phyloP scores from a whole-genome alignment of 2,329 filamentous ascomycete species.

The Monilinia fructicola region DNA sequence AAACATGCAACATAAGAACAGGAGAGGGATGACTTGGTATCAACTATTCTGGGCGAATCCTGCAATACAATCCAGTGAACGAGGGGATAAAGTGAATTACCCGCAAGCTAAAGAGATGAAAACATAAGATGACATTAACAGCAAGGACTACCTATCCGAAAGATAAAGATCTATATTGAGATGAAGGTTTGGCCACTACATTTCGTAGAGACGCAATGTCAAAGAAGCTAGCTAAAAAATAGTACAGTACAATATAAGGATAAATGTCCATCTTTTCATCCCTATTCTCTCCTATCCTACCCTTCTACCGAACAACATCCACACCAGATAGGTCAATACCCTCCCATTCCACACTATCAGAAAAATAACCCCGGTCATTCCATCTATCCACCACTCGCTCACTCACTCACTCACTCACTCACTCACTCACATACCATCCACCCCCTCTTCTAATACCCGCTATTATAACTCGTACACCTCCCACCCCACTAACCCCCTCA shows the following conservation, averaged over 20 bases:
- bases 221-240: background rate
- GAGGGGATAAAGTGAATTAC: background rate
- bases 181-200: too few relatives aligned
- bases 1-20: background rate
- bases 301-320: too few relatives aligned
- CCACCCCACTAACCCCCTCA: slow-evolving; percentile 41
- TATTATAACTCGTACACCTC: slow-evolving; percentile 45
- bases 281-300: too few relatives aligned
- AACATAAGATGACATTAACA: background rate
- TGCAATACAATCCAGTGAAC: background rate
- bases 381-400: background rate
- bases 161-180: background rate
- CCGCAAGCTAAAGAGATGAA: background rate
- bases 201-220: background rate
- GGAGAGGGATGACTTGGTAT: background rate
- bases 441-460: slow-evolving; percentile 27
- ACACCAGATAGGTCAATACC: too few relatives aligned
- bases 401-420: background rate
- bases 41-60: too few relatives aligned
- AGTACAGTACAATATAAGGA: background rate
- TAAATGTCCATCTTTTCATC: too few relatives aligned
- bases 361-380: background rate
- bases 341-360: background rate
- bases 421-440: too few relatives aligned
- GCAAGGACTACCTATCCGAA: background rate